phyloP scores from a whole-genome alignment of 305 asterid species.

The Fraxinus angustifolia region DNA sequence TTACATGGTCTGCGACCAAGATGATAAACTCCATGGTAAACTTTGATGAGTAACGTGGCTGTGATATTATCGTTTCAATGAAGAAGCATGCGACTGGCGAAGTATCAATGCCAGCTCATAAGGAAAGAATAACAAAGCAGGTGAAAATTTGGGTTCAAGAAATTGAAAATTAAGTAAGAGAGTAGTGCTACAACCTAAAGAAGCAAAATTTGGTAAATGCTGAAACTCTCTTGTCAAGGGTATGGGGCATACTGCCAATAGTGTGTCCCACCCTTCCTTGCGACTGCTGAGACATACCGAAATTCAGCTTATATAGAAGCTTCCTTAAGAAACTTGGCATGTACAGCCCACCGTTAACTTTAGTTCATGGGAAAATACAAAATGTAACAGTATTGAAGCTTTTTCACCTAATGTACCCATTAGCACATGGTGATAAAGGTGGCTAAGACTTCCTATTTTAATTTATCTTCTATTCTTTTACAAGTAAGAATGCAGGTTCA shows the following conservation, averaged over 20 bases:
- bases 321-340: not conserved
- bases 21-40: not conserved
- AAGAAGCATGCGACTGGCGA: not conserved
- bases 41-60: not conserved
- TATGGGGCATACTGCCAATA: not conserved
- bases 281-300: not conserved
- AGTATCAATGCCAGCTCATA: not conserved
- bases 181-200: not conserved
- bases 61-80: not conserved
- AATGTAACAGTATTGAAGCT: not conserved
- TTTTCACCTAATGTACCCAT: conserved; percentile 4
- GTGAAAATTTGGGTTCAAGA: not conserved
- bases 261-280: not conserved
- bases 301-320: not conserved
- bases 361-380: not conserved
- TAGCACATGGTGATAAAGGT: conserved; percentile 5
- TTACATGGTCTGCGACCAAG: not conserved
- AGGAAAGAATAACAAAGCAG: not conserved
- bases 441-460: conserved; percentile 14
- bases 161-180: not conserved
- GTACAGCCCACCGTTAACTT: not conserved
- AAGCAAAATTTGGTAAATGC: not conserved
- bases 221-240: not conserved
- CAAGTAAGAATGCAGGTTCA: not conserved
- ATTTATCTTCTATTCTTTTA: not conserved